A percentile compares a stretch with the other conserved stretches of the same genome.
Evolutionary conservation across 129 eudicot species (phyloP).

Genomic region (sunflower (Helianthus annuus)): DNA sequence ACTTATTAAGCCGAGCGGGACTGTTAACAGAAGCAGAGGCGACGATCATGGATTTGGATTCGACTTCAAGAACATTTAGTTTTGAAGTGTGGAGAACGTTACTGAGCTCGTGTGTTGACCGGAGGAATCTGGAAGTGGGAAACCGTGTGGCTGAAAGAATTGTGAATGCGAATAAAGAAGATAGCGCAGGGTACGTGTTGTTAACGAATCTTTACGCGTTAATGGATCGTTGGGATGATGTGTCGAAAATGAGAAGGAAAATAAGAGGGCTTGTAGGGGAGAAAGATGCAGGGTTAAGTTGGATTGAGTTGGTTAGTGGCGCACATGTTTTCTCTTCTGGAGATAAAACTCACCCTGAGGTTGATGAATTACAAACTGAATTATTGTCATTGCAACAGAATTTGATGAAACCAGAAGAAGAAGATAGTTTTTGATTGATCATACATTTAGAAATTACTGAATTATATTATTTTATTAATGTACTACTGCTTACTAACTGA

Average conservation of each 20-base stretch:
- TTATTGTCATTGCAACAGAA: conserved; percentile 43
- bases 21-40: conserved; percentile 63
- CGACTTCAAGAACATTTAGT: conserved; percentile 19
- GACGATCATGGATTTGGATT: conserved; percentile 47
- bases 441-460: conserved; percentile 5
- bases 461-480: background rate
- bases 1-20: conserved; percentile 77
- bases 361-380: conserved; percentile 48
- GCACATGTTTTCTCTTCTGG: conserved; percentile 66
- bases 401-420: conserved; percentile 33
- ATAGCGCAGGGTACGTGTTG: conserved; percentile 53
- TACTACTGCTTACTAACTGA: too few species aligned
- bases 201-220: conserved; percentile 55
- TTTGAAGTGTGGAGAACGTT: conserved; percentile 74
- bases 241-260: conserved; percentile 61
- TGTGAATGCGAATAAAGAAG: conserved; percentile 41
- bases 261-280: conserved; percentile 45
- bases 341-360: conserved; percentile 51
- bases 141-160: conserved; percentile 58
- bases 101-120: conserved; percentile 57
- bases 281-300: conserved; percentile 74
- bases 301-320: conserved; percentile 53
- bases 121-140: conserved; percentile 51
- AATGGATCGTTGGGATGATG: conserved; percentile 64
- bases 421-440: conserved; percentile 20